Percentiles rank a stretch among this genome's conserved stretches.
Conservation (phyloP, 2,329 filamentous ascomycete species). For the Triangularia verruculosa region DNA sequence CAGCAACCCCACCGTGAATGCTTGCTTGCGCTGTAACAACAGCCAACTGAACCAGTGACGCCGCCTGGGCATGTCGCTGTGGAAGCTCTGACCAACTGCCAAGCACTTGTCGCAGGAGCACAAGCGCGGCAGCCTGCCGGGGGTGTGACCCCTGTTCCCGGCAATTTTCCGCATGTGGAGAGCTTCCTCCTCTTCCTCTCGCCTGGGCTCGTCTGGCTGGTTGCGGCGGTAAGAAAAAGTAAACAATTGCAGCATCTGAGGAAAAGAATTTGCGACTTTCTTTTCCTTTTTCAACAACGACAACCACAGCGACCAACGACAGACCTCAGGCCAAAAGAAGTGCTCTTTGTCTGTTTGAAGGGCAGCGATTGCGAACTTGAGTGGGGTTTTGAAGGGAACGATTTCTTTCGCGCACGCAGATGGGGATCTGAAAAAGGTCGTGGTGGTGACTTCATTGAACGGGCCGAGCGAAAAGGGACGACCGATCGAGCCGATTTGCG, state of each 20-base stretch:
- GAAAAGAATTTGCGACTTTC: slow-evolving; percentile 9
- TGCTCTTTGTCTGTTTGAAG: neutral
- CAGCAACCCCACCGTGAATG: neutral
- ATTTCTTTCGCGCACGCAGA: neutral
- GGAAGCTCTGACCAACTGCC: slow-evolving; percentile 23
- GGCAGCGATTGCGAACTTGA: neutral
- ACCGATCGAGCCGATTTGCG: neutral
- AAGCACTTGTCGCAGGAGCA: neutral
- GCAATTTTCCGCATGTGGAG: slow-evolving; percentile 2
- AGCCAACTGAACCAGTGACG: slow-evolving; percentile 7
- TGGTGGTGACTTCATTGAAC: slow-evolving; percentile 10
- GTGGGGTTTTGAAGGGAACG: neutral
- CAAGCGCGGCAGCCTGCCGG: neutral
- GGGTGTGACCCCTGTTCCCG: slow-evolving; percentile 10
- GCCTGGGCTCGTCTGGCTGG: neutral
- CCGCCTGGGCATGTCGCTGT: neutral
- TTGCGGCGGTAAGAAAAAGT: slow-evolving; percentile 10
- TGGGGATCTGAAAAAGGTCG: slow-evolving; percentile 6
- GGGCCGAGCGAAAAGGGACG: neutral
- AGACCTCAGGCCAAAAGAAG: neutral
- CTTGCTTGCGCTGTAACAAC: neutral
- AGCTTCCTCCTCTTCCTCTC: neutral
- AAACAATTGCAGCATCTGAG: slow-evolving; percentile 12
- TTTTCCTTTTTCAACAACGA: neutral
- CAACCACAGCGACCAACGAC: neutral